These are phyloP conservation scores for Stephania yunnanensis DNA, from an alignment of 164 flowering plant genomes.

Conservation along the genomic window DNA sequence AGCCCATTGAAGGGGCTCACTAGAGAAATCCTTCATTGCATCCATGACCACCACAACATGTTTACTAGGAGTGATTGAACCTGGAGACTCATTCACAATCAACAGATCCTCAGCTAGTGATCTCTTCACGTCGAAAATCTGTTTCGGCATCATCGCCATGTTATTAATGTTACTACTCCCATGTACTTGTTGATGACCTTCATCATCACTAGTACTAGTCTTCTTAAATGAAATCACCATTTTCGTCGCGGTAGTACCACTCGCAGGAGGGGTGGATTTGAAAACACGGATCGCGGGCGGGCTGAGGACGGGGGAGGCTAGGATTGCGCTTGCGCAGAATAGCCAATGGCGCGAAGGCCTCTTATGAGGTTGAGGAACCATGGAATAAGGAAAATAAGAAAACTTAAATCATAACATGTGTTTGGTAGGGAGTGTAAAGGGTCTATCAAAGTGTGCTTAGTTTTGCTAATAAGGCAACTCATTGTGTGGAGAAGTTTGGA, in stretches of 20 bases:
- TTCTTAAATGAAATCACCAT: background rate
- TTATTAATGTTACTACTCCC: background rate
- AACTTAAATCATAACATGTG: background rate
- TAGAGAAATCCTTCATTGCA: conserved; percentile 32
- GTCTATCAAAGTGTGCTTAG: no score
- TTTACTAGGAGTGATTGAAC: conserved; percentile 4
- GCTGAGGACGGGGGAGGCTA: background rate
- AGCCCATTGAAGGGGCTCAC: conserved; percentile 34
- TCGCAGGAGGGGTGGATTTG: background rate
- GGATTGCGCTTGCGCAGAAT: background rate
- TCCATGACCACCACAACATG: conserved; percentile 45
- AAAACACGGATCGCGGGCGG: background rate
- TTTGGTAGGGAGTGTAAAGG: no score
- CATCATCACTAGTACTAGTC: background rate
- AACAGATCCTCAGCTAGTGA: background rate
- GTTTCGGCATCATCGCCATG: background rate
- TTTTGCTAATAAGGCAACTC: no score
- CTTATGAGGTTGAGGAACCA: background rate
- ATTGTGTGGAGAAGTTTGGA: background rate
- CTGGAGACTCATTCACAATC: background rate
- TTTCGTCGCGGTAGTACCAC: background rate
- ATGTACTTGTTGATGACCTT: background rate
- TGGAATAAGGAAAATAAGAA: background rate
- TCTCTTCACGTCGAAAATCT: background rate
- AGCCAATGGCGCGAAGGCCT: background rate